Conservation (phyloP, 176 grass and related monocot species). For the Neostapfia colusana region DNA sequence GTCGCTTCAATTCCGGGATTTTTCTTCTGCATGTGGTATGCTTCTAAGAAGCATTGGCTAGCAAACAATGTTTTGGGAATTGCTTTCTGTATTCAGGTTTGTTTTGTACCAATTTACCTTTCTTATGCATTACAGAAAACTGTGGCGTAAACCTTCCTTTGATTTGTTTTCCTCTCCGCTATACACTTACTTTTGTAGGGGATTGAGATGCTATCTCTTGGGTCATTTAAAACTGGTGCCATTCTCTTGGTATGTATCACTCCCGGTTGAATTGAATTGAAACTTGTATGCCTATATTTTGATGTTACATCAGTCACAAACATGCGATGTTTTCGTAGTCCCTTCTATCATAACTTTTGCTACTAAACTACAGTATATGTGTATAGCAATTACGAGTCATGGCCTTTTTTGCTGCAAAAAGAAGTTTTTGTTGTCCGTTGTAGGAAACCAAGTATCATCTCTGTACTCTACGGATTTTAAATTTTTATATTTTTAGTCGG, state of each 20-base stretch:
- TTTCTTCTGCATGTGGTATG: constrained; percentile 94
- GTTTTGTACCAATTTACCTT: not conserved
- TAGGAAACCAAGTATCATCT: too few relatives aligned
- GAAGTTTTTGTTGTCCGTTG: too few relatives aligned
- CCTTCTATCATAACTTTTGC: not conserved
- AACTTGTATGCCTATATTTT: constrained; percentile 13
- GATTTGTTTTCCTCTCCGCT: not conserved
- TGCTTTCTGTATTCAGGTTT: constrained; percentile 96
- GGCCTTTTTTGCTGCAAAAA: too few relatives aligned
- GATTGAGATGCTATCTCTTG: constrained; percentile 93
- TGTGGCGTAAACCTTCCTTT: not conserved
- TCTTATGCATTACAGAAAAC: constrained; percentile 2
- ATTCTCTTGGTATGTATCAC: constrained; percentile 82
- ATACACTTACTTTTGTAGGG: constrained; percentile 48
- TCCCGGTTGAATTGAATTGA: not conserved
- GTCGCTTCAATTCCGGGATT: constrained; percentile 83
- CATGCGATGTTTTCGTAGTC: not conserved
- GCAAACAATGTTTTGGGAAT: constrained; percentile 93
- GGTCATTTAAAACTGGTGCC: constrained; percentile 95
- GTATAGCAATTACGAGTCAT: not conserved
- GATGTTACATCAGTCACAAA: not conserved
- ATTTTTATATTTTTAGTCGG: too few relatives aligned
- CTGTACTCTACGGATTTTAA: too few relatives aligned
- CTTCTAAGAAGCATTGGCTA: constrained; percentile 82
- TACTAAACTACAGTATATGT: not conserved